Conservation (phyloP, 1,284 basidiomycete genomes). For the Austropuccinia psidii region DNA sequence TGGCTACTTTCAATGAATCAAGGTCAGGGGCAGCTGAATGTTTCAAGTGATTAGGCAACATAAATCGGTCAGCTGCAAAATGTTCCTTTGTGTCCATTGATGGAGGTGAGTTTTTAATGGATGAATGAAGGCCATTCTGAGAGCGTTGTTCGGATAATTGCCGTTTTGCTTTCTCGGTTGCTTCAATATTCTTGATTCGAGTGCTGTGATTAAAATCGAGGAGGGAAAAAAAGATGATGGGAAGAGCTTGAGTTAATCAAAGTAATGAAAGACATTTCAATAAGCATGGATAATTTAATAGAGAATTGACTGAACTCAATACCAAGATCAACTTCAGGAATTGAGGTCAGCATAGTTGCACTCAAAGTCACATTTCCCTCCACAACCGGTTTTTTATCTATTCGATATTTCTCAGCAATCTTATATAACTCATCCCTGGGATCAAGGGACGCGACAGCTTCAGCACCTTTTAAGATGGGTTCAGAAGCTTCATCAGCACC, state of each 20-base stretch:
- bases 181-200: slow-evolving; percentile 86
- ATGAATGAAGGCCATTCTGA: neutral
- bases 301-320: slow-evolving; percentile 70
- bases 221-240: slow-evolving; percentile 19
- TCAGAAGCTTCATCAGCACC: slow-evolving; percentile 50
- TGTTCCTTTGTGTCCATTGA: slow-evolving; percentile 13
- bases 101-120: neutral
- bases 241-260: neutral
- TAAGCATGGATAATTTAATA: slow-evolving; percentile 40
- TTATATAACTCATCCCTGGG: slow-evolving; percentile 74
- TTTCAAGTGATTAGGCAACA: slow-evolving; percentile 24
- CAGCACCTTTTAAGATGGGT: slow-evolving; percentile 44
- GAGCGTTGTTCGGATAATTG: slow-evolving; percentile 64
- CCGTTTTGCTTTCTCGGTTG: slow-evolving; percentile 90
- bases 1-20: slow-evolving; percentile 24
- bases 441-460: slow-evolving; percentile 50
- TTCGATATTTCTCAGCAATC: slow-evolving; percentile 60
- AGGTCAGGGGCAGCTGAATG: slow-evolving; percentile 1
- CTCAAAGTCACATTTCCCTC: slow-evolving; percentile 90
- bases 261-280: neutral
- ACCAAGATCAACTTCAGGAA: slow-evolving; percentile 92
- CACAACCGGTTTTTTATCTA: slow-evolving; percentile 49
- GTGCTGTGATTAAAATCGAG: slow-evolving; percentile 53
- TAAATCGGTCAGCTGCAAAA: slow-evolving; percentile 32
- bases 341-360: slow-evolving; percentile 81